Evolutionary conservation across 805 yeast species (phyloP), one percentile per base, ranked within the genome.

Genomic region (Yamadazyma tumulicola): DNA sequence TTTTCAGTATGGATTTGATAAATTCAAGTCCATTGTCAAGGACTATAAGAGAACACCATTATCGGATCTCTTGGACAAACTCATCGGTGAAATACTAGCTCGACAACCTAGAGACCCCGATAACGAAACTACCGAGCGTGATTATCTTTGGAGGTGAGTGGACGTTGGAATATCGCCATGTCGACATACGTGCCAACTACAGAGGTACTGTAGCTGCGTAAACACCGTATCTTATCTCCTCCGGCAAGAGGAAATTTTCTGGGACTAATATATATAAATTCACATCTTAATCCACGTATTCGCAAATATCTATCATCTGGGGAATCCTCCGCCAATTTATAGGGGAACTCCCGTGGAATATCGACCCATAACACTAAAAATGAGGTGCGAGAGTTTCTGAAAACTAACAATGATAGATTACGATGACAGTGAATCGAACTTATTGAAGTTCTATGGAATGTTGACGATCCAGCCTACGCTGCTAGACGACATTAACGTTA

Each of bases 1-100:
- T 55, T 69, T 83, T 41, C 69, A 70, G 41, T 64, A 69, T 11
- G 78, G 79, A 28, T 83, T 77, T 49, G 85, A 78, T 37, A 73
- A 71, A 41, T 67, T 81, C 75, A 72, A 74, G 46, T 46, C 68
- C 6, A 59, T 70, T 4, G 59, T 79, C 9, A 67, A 75, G 34
- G 81, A 76, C 36, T 39, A 45, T 31, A 41, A 39, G 26, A 42
- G 39, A 18, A 27, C 45, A 15, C 13, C 37, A 1, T 47, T 54
- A 19, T 39, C 35, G 11, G 41, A 37, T 5, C 38, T 49, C 12
- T 19, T 54, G 11, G 43, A 42, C 9, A 41, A 36, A 13, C 35
- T 52, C 5, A 40, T 51, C 14, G 16, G 31, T 6, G 38, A 34
- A 16, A 14, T 24, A 6, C 14, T 24, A 13, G 14, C 11, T 16